Evolutionary conservation across 768 basidiomycete species (phyloP).

Genomic region (Cyclocybe cylindracea): DNA sequence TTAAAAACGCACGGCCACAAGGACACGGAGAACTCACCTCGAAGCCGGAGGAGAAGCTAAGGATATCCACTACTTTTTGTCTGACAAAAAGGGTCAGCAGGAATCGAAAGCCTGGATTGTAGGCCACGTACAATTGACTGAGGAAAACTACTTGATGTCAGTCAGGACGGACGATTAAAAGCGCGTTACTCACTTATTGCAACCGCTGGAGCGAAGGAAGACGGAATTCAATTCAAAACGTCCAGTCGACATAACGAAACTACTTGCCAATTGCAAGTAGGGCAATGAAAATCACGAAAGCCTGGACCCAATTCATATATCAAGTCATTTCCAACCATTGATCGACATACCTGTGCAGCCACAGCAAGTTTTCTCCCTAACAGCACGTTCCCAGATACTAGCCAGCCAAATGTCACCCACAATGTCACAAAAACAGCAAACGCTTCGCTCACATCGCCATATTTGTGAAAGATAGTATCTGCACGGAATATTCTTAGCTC

Average conservation of each 20-base stretch:
- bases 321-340: background rate
- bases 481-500: background rate
- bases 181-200: slow-evolving; percentile 17
- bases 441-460: slow-evolving; percentile 25
- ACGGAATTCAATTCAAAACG: background rate
- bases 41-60: slow-evolving; percentile 18
- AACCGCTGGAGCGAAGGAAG: slow-evolving; percentile 11
- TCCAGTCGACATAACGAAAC: background rate
- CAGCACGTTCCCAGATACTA: slow-evolving; percentile 10
- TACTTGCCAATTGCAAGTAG: slow-evolving; percentile 22
- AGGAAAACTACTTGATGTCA: slow-evolving; percentile 16
- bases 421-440: background rate
- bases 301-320: slow-evolving; percentile 4
- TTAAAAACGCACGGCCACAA: background rate
- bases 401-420: no score
- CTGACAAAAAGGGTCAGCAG: slow-evolving; percentile 3
- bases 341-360: slow-evolving; percentile 3
- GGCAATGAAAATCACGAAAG: slow-evolving; percentile 20
- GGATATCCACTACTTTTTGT: slow-evolving; percentile 13
- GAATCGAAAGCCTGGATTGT: background rate
- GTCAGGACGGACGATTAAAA: background rate
- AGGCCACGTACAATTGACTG: slow-evolving; percentile 17
- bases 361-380: slow-evolving; percentile 2
- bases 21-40: slow-evolving; percentile 12
- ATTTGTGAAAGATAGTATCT: slow-evolving; percentile 33